A percentile compares a stretch with the other conserved stretches of the same genome.
Conservation (phyloP, 73 alveolate species). For the Paramecium octaurelia region DNA sequence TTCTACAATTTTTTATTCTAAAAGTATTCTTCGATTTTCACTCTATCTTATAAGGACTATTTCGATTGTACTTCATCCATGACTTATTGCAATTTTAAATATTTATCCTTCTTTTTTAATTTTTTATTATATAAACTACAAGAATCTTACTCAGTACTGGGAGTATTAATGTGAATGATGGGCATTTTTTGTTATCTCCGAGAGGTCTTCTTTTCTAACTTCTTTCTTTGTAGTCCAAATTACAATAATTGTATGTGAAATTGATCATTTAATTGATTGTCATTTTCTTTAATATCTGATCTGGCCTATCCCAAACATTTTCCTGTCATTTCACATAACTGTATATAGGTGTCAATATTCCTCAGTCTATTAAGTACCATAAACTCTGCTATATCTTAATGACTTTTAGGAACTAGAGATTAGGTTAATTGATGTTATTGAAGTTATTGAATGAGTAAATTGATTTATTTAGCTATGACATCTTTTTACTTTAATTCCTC, state of each 20-base stretch:
- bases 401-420: not conserved
- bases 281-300: not conserved
- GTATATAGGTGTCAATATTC: not conserved
- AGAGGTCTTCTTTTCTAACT: not conserved
- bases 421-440: not conserved
- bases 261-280: not conserved
- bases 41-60: not conserved
- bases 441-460: not conserved
- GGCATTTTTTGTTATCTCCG: not conserved
- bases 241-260: not conserved
- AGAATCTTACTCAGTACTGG: not conserved
- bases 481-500: not conserved
- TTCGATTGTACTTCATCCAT: not conserved
- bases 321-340: not conserved
- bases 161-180: not conserved
- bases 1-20: not conserved
- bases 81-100: not conserved
- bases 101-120: not conserved
- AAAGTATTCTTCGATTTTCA: not conserved
- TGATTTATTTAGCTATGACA: not conserved
- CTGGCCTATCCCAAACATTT: not conserved
- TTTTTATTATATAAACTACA: not conserved
- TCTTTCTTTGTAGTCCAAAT: not conserved
- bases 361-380: not conserved
- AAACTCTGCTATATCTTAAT: not conserved